Conservation (phyloP, 306 rosid genomes). For the Purshia tridentata region DNA sequence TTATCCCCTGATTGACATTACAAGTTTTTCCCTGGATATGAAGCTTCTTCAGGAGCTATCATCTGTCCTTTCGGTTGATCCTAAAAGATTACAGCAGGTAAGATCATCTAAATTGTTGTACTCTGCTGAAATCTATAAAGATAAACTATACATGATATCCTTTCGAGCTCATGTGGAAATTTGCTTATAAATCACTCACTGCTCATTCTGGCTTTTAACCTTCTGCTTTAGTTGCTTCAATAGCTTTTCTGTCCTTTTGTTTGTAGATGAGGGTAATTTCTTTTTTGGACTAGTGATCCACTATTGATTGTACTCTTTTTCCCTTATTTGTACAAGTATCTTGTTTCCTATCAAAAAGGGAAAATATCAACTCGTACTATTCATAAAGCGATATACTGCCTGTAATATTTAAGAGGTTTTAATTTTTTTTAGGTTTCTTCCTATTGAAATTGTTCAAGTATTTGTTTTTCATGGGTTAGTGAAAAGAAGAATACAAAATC, state of each 20-base stretch:
- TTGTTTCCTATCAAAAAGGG: background rate
- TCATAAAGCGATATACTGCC: too few species aligned
- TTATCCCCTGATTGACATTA: constrained; percentile 49
- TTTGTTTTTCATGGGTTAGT: too few species aligned
- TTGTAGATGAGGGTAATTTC: too few species aligned
- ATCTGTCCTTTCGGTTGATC: constrained; percentile 50
- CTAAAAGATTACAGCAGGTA: constrained; percentile 44
- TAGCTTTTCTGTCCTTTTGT: too few species aligned
- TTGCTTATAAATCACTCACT: background rate
- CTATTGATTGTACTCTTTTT: background rate
- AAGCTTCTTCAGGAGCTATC: constrained; percentile 59
- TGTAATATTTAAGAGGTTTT: too few species aligned
- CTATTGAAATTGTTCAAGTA: too few species aligned
- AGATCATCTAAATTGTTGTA: constrained; percentile 12
- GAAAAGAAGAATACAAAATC: too few species aligned
- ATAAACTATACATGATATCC: background rate
- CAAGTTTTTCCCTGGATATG: constrained; percentile 74
- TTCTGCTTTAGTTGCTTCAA: too few species aligned
- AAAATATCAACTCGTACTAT: too few species aligned
- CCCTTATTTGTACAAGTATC: background rate
- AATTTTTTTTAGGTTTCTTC: too few species aligned
- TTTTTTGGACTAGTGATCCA: too few species aligned
- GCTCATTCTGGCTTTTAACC: too few species aligned
- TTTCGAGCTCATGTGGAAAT: background rate
- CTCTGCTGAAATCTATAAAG: background rate